A percentile compares a stretch with the other conserved stretches of the same genome.
phyloP scores from a whole-genome alignment of 352 stramenopile species.

The Saprolegnia parasitica region DNA sequence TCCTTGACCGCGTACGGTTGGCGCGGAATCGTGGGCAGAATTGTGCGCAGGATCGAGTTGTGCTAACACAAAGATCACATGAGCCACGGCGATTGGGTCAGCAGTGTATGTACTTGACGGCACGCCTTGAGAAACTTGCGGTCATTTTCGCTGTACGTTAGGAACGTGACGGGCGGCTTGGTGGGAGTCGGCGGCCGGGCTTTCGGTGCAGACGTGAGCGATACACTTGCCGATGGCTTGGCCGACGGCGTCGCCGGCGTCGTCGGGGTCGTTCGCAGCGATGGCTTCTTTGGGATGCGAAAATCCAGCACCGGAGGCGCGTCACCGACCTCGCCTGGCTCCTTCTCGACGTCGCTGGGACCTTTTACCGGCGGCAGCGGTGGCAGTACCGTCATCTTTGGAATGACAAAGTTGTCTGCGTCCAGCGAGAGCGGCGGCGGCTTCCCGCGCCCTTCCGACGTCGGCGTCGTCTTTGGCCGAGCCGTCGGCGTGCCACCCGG shows the following conservation, averaged over 20 bases:
- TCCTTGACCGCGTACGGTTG: background rate
- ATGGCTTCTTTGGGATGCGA: background rate
- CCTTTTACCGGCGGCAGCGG: background rate
- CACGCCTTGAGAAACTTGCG: slow-evolving; percentile 3
- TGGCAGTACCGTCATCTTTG: background rate
- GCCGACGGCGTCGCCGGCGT: background rate
- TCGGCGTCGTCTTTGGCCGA: too few relatives aligned
- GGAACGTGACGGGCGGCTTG: background rate
- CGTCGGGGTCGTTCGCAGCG: background rate
- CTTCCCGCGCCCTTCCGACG: too few relatives aligned
- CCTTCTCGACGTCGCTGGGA: background rate
- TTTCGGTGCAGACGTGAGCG: background rate
- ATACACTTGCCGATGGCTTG: background rate
- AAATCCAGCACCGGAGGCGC: slow-evolving; percentile 2
- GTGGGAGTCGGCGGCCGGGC: background rate
- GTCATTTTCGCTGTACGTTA: background rate
- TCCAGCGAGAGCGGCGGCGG: background rate
- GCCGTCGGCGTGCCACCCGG: too few relatives aligned
- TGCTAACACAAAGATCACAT: background rate
- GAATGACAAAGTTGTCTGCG: slow-evolving; percentile 26
- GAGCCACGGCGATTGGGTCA: background rate
- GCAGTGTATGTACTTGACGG: background rate
- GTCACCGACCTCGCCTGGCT: background rate
- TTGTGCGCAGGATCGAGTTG: background rate
- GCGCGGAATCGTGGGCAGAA: background rate